Conservation (phyloP, 1,139 yeast species). For the Kodamaea derodonti region DNA sequence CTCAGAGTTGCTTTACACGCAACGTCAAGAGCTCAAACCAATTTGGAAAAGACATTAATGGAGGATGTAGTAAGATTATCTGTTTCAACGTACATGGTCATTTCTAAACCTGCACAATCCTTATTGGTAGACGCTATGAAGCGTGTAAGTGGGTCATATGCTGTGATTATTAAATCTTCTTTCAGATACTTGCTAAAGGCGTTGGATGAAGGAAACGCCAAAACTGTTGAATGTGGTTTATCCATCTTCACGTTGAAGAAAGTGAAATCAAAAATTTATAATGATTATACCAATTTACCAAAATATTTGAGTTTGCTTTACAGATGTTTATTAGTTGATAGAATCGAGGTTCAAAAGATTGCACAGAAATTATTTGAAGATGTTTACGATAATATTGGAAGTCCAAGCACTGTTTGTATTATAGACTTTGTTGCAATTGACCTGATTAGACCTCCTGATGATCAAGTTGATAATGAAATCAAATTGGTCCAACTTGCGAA, state of each 20-base stretch:
- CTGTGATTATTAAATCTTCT: conserved; percentile 45
- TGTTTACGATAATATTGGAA: conserved; percentile 42
- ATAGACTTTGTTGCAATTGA: conserved; percentile 47
- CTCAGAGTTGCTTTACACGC: conserved; percentile 73
- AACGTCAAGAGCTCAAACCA: conserved; percentile 69
- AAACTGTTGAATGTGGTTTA: conserved; percentile 67
- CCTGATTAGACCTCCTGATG: conserved; percentile 62
- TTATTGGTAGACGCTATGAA: conserved; percentile 70
- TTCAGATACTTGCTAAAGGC: conserved; percentile 54
- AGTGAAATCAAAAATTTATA: conserved; percentile 51
- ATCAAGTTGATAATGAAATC: conserved; percentile 51
- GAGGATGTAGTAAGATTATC: conserved; percentile 67
- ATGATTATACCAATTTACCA: conserved; percentile 54
- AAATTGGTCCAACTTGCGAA: conserved; percentile 57
- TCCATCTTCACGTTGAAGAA: conserved; percentile 50
- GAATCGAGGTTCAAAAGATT: conserved; percentile 46
- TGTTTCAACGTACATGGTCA: conserved; percentile 67
- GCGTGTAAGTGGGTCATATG: conserved; percentile 68
- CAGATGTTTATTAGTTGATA: conserved; percentile 57
- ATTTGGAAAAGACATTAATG: conserved; percentile 60
- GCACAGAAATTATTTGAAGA: conserved; percentile 52
- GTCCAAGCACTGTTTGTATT: conserved; percentile 60
- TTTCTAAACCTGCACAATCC: conserved; percentile 68
- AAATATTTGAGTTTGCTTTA: conserved; percentile 47
- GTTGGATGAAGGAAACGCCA: conserved; percentile 48